phyloP scores from a whole-genome alignment of 2,329 filamentous ascomycete species.

The Thermochaetoides dissita region DNA sequence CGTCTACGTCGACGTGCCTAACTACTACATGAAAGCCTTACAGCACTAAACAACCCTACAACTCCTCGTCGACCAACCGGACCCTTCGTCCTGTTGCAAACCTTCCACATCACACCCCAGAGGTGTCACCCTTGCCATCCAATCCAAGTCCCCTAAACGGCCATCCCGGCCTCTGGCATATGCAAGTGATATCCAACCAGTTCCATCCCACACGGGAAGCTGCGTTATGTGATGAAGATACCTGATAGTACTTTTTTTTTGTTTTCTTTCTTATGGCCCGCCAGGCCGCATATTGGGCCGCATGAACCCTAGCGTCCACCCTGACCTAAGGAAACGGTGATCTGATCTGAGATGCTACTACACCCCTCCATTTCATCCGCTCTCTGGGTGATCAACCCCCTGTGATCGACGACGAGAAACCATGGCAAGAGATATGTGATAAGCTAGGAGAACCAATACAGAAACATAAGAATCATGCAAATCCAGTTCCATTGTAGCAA shows the following conservation, averaged over 20 bases:
- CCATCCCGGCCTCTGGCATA: slow-evolving; percentile 2
- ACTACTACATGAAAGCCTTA: too few species aligned
- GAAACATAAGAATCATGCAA: too few species aligned
- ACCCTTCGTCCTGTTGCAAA: background rate
- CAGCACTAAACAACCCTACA: background rate
- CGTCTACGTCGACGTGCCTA: too few species aligned
- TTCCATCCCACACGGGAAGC: background rate
- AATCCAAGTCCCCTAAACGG: background rate
- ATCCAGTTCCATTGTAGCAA: background rate
- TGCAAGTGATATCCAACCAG: slow-evolving; percentile 7
- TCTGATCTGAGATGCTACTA: background rate
- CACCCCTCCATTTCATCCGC: background rate
- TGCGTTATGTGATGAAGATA: background rate
- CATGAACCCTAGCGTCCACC: slow-evolving; percentile 5
- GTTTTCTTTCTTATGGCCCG: too few species aligned
- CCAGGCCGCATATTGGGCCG: slow-evolving; percentile 13
- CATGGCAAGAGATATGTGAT: slow-evolving; percentile 1
- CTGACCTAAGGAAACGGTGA: too few species aligned
- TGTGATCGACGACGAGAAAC: background rate
- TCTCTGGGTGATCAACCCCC: background rate
- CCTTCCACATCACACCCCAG: background rate
- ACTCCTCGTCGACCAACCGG: background rate
- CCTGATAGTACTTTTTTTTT: too few species aligned
- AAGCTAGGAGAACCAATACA: too few species aligned
- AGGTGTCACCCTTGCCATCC: background rate